These are phyloP conservation scores for Fusarium continuum DNA, from an alignment of 2,329 filamentous ascomycete species.

Conservation along the genomic window DNA sequence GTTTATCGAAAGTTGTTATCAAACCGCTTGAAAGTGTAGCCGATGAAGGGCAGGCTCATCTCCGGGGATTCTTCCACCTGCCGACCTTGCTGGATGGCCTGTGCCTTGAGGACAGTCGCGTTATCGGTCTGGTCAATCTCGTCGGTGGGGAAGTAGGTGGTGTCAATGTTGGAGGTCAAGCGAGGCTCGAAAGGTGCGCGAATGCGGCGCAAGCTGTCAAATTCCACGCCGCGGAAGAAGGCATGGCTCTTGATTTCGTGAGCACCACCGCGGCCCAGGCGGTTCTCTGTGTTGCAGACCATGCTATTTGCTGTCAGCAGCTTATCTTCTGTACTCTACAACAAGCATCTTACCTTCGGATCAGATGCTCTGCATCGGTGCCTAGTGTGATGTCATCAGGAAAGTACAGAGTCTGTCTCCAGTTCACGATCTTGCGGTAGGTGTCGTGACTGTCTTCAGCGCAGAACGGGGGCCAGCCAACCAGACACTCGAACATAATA, in stretches of 20 bases:
- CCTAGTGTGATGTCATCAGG: constrained; percentile 93
- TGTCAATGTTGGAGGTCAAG: constrained; percentile 91
- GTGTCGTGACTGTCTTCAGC: constrained; percentile 97
- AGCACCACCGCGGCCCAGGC: constrained; percentile 85
- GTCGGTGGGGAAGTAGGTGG: constrained; percentile 98
- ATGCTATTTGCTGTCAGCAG: constrained; percentile 64
- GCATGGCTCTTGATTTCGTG: constrained; percentile 92
- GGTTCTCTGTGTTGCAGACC: constrained; percentile 92
- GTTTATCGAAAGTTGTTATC: constrained; percentile 71
- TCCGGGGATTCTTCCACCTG: constrained; percentile 82
- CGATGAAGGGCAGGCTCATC: constrained; percentile 84
- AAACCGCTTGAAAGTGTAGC: constrained; percentile 89
- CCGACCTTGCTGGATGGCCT: constrained; percentile 76
- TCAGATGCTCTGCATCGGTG: constrained; percentile 88
- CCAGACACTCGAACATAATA: constrained; percentile 99
- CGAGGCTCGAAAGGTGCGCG: constrained; percentile 96
- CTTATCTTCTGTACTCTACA: neutral
- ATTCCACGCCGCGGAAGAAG: constrained; percentile 97
- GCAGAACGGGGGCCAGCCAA: constrained; percentile 99
- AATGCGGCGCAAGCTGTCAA: constrained; percentile 90
- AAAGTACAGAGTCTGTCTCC: constrained; percentile 95
- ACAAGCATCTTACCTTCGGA: constrained; percentile 75
- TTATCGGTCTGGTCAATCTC: constrained; percentile 98
- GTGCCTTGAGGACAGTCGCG: constrained; percentile 83
- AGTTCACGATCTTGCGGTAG: constrained; percentile 99